These are phyloP conservation scores for Taphrina betulina DNA, from an alignment of 1,139 yeast species.

Conservation along the genomic window DNA sequence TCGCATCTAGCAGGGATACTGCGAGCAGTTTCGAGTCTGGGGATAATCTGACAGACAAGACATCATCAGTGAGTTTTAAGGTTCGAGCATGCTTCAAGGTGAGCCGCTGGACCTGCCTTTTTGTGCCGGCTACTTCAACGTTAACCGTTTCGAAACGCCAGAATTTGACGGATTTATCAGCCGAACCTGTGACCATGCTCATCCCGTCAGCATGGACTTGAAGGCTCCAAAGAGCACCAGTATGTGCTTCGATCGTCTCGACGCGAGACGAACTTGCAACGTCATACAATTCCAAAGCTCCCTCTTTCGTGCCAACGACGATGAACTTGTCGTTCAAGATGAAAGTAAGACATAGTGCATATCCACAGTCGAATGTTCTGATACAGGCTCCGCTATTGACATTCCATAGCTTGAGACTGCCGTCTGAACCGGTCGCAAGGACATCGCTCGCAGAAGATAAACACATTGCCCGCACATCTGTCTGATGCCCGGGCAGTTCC, in stretches of 20 bases:
- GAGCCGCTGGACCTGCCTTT: slow-evolving; percentile 54
- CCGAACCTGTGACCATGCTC: slow-evolving; percentile 85
- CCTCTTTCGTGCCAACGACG: slow-evolving; percentile 83
- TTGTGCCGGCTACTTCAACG: slow-evolving; percentile 69
- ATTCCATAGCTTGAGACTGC: slow-evolving; percentile 87
- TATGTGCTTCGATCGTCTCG: slow-evolving; percentile 77
- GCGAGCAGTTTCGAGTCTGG: slow-evolving; percentile 78
- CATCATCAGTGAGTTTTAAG: slow-evolving; percentile 80
- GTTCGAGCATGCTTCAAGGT: slow-evolving; percentile 72
- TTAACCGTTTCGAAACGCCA: slow-evolving; percentile 77
- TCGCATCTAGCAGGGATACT: slow-evolving; percentile 81
- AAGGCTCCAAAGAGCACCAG: slow-evolving; percentile 86
- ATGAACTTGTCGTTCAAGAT: slow-evolving; percentile 77
- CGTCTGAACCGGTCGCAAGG: slow-evolving; percentile 87
- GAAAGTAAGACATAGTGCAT: slow-evolving; percentile 76
- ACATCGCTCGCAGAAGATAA: slow-evolving; percentile 76
- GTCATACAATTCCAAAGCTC: slow-evolving; percentile 80
- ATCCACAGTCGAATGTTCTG: slow-evolving; percentile 85
- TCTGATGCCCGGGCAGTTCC: slow-evolving; percentile 81
- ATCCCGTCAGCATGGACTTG: slow-evolving; percentile 86
- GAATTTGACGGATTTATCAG: slow-evolving; percentile 83
- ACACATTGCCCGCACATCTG: slow-evolving; percentile 81
- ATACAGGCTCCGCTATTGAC: slow-evolving; percentile 68
- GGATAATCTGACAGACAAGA: slow-evolving; percentile 75
- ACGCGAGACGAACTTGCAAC: slow-evolving; percentile 74